These are phyloP conservation scores for Magnaporthiopsis rhizophila DNA, from an alignment of 2,329 filamentous ascomycete species.

Conservation along the genomic window DNA sequence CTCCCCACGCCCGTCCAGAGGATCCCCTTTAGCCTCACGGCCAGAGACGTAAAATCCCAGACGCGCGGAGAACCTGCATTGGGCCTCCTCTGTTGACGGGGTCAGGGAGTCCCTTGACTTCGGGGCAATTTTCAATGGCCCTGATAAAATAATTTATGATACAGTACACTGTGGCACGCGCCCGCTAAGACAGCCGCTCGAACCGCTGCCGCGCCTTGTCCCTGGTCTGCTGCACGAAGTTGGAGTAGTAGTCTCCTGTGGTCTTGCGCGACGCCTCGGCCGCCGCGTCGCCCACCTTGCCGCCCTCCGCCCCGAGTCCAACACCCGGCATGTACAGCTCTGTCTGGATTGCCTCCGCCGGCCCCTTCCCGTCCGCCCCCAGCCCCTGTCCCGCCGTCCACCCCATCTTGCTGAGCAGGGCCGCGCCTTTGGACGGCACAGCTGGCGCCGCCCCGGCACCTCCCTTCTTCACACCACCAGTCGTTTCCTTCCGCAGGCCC, in stretches of 20 bases:
- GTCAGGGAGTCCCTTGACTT: no score
- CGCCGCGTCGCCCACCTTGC: conserved; percentile 55
- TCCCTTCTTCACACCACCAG: neutral
- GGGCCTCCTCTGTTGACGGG: no score
- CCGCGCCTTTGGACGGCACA: conserved; percentile 52
- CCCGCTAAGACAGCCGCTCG: conserved; percentile 38
- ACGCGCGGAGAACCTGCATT: no score
- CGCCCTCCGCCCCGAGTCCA: conserved; percentile 60
- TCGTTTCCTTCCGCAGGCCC: conserved; percentile 12
- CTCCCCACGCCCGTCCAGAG: no score
- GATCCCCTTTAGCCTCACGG: no score
- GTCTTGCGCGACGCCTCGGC: conserved; percentile 56
- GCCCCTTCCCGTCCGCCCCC: conserved; percentile 53
- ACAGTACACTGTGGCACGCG: no score
- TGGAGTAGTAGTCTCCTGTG: conserved; percentile 44
- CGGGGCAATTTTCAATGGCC: no score
- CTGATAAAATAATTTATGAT: no score
- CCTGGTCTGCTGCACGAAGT: conserved; percentile 57
- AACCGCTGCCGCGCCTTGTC: conserved; percentile 61
- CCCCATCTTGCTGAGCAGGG: conserved; percentile 65
- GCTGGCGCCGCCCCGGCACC: conserved; percentile 23
- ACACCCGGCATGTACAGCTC: conserved; percentile 61
- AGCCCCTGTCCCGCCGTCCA: conserved; percentile 60
- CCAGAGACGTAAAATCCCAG: no score
- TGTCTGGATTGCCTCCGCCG: conserved; percentile 55